Base-by-base conservation (phyloP, 306 rosid genomes). In the Casuarina equisetifolia region DNA sequence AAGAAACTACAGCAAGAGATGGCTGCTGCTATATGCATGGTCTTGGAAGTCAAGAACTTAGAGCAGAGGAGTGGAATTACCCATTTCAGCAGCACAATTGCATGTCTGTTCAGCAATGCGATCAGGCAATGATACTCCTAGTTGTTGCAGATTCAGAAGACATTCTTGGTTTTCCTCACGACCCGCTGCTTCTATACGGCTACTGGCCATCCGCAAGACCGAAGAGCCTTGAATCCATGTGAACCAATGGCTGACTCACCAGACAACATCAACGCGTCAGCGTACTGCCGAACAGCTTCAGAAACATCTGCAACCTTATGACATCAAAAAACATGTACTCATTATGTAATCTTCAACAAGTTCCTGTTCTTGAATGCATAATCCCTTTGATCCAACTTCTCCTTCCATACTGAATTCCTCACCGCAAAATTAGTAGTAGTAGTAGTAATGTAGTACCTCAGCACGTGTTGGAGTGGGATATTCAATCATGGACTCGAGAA, bases 401-500 rank as follows among this genome's bases (percentile, higher is more conserved):
- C n/a, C 19, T 52, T 52, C 57, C 57, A 52, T 15, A 52, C 19
- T 1, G 57, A 52, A 52, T 52, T 52, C 57, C 57, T 52, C 57
- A 52, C 5, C 4, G 3, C 44, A 62, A 62, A 61, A 62, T 12
- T 4, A 35, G 42, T 62, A 42, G 70, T 17, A 17, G 25, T n/a
- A 40, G 32, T 40, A 16, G 15, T 66, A 42, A 49, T 17, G n/a
- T 59, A 42, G 51, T 84, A 91, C 98, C 97, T 94, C 98, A 3
- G 97, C 98, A 0, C 94, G 94, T 16, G 98, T 91, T 75, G 98
- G 98, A n/a, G 96, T 94, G 78, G 98, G 98, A 82, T 94, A 94
- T 84, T 94, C 97, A 45, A 91, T 85, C 97, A 91, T 94, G 43
- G 98, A 94, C 77, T 91, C 94, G 11, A 94, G 97, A 81, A 94